Base-by-base conservation (phyloP, 768 basidiomycete genomes). In the Trichaptum fuscoviolaceum region DNA sequence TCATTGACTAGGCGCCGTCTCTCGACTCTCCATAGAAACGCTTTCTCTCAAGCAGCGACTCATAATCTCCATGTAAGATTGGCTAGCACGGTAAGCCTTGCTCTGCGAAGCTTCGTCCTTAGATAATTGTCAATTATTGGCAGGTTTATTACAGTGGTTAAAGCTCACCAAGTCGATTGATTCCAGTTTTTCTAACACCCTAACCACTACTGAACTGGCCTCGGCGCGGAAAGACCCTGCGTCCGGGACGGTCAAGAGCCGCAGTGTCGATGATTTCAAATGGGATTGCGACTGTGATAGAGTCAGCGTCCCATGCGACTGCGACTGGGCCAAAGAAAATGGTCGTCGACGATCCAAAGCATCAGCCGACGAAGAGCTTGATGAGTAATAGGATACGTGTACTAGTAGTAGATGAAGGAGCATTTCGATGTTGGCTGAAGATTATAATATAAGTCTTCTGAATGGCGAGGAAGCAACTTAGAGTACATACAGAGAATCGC, bases 371-470 rank as follows among this genome's bases (percentile, higher is more conserved):
- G 60, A 62, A 71, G 67, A 34, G 73, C 68, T 20, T 65, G 64
- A 73, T 69, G 75, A 52, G 20, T 90, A 95, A 72, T 87, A 87
- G 17, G 84, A 81, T 30, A 93, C 72, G 71, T 96, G 95, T 18
- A 92, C 83, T 90, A 91, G 94, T 10, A 93, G 78, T 23, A 95
- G 81, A 20, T 95, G 80, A 9, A 95, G 80, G 6, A 91, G 74
- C 85, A 94, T 90, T 75, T 96, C 95, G 63, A 87, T 77, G 18
- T 88, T 85, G 65, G 84, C 91, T 91, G 69, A 4, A 57, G 0
- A 58, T 61, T 58, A 62, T 57, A 27, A 34, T 20, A 18, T 23
- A 35, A 67, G 12, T 1, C 30, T 7, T 17, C 27, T 7, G 23
- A 4, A 66, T 52, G 63, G 35, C 4, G 57, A 30, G n/a, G 9